These are phyloP conservation scores for Apiotrichum sp. DNA, from an alignment of 1,284 basidiomycete species.

Conservation along the genomic window DNA sequence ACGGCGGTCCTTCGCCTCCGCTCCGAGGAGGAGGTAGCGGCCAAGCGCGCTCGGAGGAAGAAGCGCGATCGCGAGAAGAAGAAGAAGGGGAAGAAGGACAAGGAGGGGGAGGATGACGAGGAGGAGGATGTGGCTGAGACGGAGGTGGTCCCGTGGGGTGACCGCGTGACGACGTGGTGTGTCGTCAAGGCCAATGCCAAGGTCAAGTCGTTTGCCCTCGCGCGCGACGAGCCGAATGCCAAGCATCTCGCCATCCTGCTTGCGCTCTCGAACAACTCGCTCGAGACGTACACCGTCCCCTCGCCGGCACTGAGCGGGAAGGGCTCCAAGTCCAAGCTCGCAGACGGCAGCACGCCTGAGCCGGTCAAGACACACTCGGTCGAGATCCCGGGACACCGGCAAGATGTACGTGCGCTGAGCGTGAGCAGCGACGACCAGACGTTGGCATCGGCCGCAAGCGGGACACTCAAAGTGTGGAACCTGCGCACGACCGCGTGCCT, in stretches of 20 bases:
- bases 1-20: slow-evolving; percentile 86
- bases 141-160: slow-evolving; percentile 48
- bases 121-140: slow-evolving; percentile 42
- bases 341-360: slow-evolving; percentile 53
- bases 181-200: slow-evolving; percentile 48
- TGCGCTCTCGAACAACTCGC: slow-evolving; percentile 75
- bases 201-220: slow-evolving; percentile 48
- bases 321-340: slow-evolving; percentile 60
- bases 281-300: slow-evolving; percentile 85
- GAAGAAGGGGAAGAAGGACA: slow-evolving; percentile 53
- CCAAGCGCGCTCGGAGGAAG: slow-evolving; percentile 70
- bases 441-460: slow-evolving; percentile 84
- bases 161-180: slow-evolving; percentile 48
- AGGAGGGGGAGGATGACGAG: slow-evolving; percentile 45
- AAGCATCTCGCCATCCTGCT: slow-evolving; percentile 54
- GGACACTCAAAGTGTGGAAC: slow-evolving; percentile 95
- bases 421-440: slow-evolving; percentile 88
- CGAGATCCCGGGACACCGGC: slow-evolving; percentile 87
- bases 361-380: slow-evolving; percentile 67
- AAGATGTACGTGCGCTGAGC: slow-evolving; percentile 79
- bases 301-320: slow-evolving; percentile 48
- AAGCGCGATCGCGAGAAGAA: slow-evolving; percentile 65
- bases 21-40: slow-evolving; percentile 79
- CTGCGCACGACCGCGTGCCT: slow-evolving; percentile 85
- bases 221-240: slow-evolving; percentile 34